These are phyloP conservation scores for Hypomontagnella monticulosa DNA, from an alignment of 495 filamentous ascomycete species.

Conservation along the genomic window DNA sequence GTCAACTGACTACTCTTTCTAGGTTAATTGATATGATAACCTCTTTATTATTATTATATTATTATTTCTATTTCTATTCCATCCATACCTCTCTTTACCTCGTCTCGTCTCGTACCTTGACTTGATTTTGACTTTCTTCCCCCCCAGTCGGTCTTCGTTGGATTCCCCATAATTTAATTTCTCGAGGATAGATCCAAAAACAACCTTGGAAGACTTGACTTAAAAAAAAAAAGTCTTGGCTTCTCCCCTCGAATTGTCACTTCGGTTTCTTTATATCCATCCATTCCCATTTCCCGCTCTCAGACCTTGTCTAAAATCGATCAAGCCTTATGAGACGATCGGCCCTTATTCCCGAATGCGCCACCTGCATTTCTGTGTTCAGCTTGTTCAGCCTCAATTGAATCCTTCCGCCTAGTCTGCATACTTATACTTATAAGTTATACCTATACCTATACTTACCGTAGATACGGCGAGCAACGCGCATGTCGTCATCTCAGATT, in stretches of 20 bases:
- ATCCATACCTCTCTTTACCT: no score
- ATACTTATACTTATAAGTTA: no score
- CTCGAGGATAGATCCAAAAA: neutral
- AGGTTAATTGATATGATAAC: no score
- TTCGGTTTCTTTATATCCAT: conserved; percentile 42
- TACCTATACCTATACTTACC: no score
- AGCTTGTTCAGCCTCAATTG: conserved; percentile 40
- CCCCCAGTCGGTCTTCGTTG: conserved; percentile 18
- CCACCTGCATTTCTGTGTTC: conserved; percentile 35
- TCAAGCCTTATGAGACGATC: conserved; percentile 32
- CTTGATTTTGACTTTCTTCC: no score
- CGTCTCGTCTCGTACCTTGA: no score
- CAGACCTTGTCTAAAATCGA: conserved; percentile 35
- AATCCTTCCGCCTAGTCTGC: conserved; percentile 33
- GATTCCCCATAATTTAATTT: conserved; percentile 19
- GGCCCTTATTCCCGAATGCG: conserved; percentile 43
- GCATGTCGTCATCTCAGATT: conserved; percentile 48
- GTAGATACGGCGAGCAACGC: conserved; percentile 29
- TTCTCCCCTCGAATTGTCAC: conserved; percentile 25
- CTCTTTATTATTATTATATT: no score
- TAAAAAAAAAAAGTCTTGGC: conserved; percentile 40
- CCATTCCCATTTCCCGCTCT: conserved; percentile 36
- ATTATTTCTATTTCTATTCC: no score
- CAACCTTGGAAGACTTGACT: neutral
- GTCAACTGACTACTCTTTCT: no score